Conservation (phyloP, 805 yeast genomes). For the Spathaspora sp. region DNA sequence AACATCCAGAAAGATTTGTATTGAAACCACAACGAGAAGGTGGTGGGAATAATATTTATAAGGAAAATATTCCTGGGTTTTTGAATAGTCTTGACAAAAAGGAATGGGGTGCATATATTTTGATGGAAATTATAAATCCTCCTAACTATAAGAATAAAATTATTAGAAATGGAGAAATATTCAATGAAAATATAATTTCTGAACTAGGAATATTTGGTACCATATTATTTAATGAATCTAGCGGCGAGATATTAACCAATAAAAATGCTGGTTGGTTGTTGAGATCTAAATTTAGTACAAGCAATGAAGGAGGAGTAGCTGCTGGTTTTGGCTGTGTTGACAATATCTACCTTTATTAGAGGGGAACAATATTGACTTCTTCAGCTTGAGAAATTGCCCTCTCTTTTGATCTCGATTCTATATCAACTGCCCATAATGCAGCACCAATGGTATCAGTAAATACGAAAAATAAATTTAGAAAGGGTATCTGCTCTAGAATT, state of each 20-base stretch:
- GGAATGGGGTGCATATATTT: slow-evolving; percentile 86
- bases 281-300: slow-evolving; percentile 80
- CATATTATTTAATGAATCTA: slow-evolving; percentile 63
- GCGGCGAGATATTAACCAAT: slow-evolving; percentile 57
- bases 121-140: slow-evolving; percentile 91
- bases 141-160: slow-evolving; percentile 66
- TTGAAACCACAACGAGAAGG: slow-evolving; percentile 98
- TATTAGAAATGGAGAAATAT: slow-evolving; percentile 59
- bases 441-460: slow-evolving; percentile 61
- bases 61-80: slow-evolving; percentile 77
- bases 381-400: neutral
- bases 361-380: neutral
- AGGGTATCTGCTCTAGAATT: slow-evolving; percentile 51
- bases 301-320: slow-evolving; percentile 98
- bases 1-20: slow-evolving; percentile 68
- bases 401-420: slow-evolving; percentile 15
- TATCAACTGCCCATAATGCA: slow-evolving; percentile 58
- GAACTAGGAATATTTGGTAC: slow-evolving; percentile 93
- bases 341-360: slow-evolving; percentile 55
- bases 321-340: slow-evolving; percentile 99
- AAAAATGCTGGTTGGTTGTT: slow-evolving; percentile 79
- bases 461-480: slow-evolving; percentile 49
- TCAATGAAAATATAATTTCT: slow-evolving; percentile 73
- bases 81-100: slow-evolving; percentile 54
- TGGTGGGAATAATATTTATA: slow-evolving; percentile 94